Evolutionary conservation across 1,284 basidiomycete species (phyloP).

Genomic region (Naganishia sp.): DNA sequence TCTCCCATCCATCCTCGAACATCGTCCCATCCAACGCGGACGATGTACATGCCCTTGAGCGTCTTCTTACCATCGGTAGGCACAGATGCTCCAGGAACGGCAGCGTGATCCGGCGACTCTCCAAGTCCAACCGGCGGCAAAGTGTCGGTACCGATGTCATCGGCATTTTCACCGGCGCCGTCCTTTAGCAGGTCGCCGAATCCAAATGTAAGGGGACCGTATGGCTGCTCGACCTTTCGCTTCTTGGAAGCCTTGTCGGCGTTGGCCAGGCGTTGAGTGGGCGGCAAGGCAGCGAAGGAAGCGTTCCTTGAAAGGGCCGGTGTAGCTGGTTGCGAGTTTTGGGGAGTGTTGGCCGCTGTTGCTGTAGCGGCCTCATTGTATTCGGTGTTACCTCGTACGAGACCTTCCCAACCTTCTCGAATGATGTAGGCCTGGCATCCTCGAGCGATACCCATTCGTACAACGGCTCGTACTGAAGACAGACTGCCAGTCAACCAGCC

Average conservation of each 20-base stretch:
- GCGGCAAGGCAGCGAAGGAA: constrained; percentile 46
- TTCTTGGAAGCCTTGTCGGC: constrained; percentile 23
- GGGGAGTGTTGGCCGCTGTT: constrained; percentile 35
- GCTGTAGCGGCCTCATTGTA: constrained; percentile 39
- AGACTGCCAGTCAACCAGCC: too few species aligned
- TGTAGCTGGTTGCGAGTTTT: constrained; percentile 18
- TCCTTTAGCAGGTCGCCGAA: constrained; percentile 86
- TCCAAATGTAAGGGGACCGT: constrained; percentile 70
- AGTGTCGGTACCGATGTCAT: constrained; percentile 19
- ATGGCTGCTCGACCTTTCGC: constrained; percentile 24
- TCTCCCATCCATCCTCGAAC: constrained; percentile 92
- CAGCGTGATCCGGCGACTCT: constrained; percentile 40
- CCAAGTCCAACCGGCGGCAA: background rate
- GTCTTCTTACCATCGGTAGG: constrained; percentile 62
- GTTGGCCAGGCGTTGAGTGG: constrained; percentile 33
- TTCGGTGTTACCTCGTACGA: constrained; percentile 61
- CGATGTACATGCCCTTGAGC: constrained; percentile 88
- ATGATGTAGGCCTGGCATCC: constrained; percentile 91
- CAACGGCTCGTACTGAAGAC: constrained; percentile 72
- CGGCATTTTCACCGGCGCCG: constrained; percentile 75
- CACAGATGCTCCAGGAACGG: constrained; percentile 40
- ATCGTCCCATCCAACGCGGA: constrained; percentile 97
- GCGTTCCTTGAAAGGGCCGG: constrained; percentile 30
- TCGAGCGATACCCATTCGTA: constrained; percentile 83
- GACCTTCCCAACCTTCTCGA: constrained; percentile 95